Percentiles rank a stretch among this genome's conserved stretches.
These are phyloP conservation scores for Cordyceps pruinosa DNA, from an alignment of 2,329 filamentous ascomycete species.

Conservation along the genomic window DNA sequence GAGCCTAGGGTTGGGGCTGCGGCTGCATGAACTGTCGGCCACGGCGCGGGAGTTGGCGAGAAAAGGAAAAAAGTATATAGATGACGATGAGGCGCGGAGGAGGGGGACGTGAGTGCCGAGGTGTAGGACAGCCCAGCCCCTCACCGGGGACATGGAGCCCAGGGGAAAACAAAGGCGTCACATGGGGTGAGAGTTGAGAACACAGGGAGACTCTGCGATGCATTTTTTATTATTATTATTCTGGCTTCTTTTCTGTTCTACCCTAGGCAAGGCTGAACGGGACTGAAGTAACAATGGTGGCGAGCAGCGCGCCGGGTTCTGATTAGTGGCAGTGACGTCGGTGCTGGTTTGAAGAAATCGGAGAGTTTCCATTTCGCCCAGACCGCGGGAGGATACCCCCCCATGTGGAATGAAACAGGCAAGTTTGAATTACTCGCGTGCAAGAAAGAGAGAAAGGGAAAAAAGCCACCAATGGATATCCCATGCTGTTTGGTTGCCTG, in stretches of 20 bases:
- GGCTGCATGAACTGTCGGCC: background rate
- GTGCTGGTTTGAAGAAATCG: background rate
- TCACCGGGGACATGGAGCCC: background rate
- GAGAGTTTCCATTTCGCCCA: background rate
- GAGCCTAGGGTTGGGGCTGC: background rate
- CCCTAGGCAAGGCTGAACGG: background rate
- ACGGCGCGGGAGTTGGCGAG: background rate
- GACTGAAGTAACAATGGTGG: background rate
- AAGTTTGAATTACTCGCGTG: slow-evolving; percentile 3
- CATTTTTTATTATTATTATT: background rate
- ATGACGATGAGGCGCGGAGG: background rate
- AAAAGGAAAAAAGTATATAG: background rate
- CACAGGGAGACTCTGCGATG: background rate
- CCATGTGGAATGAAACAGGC: background rate
- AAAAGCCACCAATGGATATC: background rate
- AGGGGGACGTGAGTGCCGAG: background rate
- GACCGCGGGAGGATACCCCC: too few species aligned
- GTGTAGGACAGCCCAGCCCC: background rate
- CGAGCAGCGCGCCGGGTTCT: too few species aligned
- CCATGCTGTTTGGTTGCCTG: background rate
- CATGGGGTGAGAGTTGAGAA: background rate
- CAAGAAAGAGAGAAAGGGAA: background rate
- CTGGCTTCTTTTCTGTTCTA: background rate
- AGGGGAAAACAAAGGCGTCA: background rate
- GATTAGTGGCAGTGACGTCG: background rate